Evolutionary conservation across 495 filamentous ascomycete genomes (phyloP).

Genomic region (Xylaria bambusicola): DNA sequence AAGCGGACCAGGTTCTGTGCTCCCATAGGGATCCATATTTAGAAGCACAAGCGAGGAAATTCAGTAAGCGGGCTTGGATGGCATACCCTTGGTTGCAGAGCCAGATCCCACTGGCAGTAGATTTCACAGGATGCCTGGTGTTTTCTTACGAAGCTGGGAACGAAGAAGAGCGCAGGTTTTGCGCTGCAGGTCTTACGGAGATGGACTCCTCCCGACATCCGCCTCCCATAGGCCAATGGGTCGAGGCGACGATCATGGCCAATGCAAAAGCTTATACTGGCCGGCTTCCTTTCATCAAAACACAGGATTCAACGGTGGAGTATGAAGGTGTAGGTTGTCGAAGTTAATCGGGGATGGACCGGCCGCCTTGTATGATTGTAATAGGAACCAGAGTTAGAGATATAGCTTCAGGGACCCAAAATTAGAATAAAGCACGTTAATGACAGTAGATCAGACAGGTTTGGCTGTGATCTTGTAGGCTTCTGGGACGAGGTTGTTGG

Average conservation of each 20-base stretch:
- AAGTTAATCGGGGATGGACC: conserved; percentile 17
- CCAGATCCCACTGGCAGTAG: conserved; percentile 28
- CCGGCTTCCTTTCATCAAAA: conserved; percentile 30
- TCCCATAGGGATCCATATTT: conserved; percentile 16
- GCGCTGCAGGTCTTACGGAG: conserved; percentile 25
- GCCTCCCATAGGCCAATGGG: conserved; percentile 30
- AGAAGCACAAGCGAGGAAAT: conserved; percentile 25
- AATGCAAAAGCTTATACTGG: conserved; percentile 34
- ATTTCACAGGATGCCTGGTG: conserved; percentile 29
- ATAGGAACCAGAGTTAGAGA: background rate
- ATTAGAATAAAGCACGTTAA: background rate
- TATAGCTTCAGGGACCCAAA: background rate
- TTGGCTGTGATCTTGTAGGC: background rate
- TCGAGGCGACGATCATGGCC: conserved; percentile 33
- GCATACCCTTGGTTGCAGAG: conserved; percentile 26
- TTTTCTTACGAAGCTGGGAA: conserved; percentile 35
- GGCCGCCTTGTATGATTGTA: background rate
- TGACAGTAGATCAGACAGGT: background rate
- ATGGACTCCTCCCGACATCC: conserved; percentile 33
- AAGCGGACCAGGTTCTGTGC: conserved; percentile 24
- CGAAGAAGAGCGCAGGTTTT: conserved; percentile 29
- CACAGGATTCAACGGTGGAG: conserved; percentile 29
- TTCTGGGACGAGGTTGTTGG: background rate
- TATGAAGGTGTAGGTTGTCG: conserved; percentile 32
- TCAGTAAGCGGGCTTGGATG: conserved; percentile 32